Conservation (phyloP, 176 grass and related monocot species). For the Thalia dealbata region DNA sequence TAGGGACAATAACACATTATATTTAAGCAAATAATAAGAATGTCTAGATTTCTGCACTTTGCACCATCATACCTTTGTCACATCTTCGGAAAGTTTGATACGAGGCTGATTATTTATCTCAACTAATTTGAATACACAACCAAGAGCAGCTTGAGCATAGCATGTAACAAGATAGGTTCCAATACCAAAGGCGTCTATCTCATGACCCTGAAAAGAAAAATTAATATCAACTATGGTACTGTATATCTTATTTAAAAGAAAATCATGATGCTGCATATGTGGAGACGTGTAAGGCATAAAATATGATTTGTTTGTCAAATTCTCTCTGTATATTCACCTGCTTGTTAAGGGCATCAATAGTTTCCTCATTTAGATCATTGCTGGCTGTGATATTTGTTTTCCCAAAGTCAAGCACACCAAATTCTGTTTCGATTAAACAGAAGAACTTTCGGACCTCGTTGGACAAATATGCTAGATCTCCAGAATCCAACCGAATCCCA, state of each 20-base stretch:
- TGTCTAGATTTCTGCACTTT: background rate
- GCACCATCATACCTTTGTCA: constrained; percentile 55
- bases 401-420: constrained; percentile 52
- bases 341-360: constrained; percentile 97
- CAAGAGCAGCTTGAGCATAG: constrained; percentile 86
- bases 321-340: constrained; percentile 40
- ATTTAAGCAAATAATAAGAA: background rate
- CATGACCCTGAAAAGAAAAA: constrained; percentile 51
- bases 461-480: constrained; percentile 87
- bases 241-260: background rate
- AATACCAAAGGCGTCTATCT: constrained; percentile 89
- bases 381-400: constrained; percentile 76
- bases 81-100: constrained; percentile 95
- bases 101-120: constrained; percentile 93
- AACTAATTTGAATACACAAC: constrained; percentile 98
- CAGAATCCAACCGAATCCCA: constrained; percentile 92
- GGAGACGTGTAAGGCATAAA: too few species aligned
- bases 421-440: constrained; percentile 60
- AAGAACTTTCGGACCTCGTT: constrained; percentile 66
- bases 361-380: constrained; percentile 98
- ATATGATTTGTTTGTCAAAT: background rate
- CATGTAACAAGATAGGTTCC: constrained; percentile 93
- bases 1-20: constrained; percentile 22
- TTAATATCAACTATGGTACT: background rate
- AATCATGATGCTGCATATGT: too few species aligned